A percentile compares a stretch with the other conserved stretches of the same genome.
phyloP scores from a whole-genome alignment of 306 rosid genomes.

The Senna tora region DNA sequence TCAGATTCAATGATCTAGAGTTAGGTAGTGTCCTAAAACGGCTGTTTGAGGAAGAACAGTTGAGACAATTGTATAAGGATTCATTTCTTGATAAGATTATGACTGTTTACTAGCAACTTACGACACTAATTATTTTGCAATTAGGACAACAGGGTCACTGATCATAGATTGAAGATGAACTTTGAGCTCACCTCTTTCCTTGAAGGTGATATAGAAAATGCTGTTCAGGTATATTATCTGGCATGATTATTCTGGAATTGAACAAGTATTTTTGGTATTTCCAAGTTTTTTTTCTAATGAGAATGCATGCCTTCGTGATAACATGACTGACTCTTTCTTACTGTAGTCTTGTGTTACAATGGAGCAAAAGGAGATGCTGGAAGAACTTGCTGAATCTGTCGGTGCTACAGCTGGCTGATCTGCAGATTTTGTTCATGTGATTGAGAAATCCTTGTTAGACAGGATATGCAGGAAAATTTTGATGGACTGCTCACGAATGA shows the following conservation, averaged over 20 bases:
- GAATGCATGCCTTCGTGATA: conserved; percentile 14
- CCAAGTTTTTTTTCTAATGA: not conserved
- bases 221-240: conserved; percentile 78
- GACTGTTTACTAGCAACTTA: conserved; percentile 32
- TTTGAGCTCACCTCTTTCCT: conserved; percentile 90
- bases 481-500: conserved; percentile 19
- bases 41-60: conserved; percentile 14
- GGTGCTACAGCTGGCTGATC: conserved; percentile 62
- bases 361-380: conserved; percentile 91
- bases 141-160: conserved; percentile 95
- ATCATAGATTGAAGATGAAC: conserved; percentile 87
- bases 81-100: conserved; percentile 16
- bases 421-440: conserved; percentile 29
- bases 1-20: conserved; percentile 25
- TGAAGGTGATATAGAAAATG: conserved; percentile 74
- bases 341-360: conserved; percentile 71
- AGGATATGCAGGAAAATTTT: conserved; percentile 15
- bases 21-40: conserved; percentile 20
- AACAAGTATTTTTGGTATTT: conserved; percentile 8
- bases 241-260: conserved; percentile 7
- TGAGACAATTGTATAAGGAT: conserved; percentile 5
- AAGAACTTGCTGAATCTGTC: conserved; percentile 85
- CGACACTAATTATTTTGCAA: conserved; percentile 11
- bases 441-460: conserved; percentile 1
- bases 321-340: conserved; percentile 29